These are phyloP conservation scores for Pulveroboletus sp. DNA, from an alignment of 768 basidiomycete genomes.

Conservation along the genomic window DNA sequence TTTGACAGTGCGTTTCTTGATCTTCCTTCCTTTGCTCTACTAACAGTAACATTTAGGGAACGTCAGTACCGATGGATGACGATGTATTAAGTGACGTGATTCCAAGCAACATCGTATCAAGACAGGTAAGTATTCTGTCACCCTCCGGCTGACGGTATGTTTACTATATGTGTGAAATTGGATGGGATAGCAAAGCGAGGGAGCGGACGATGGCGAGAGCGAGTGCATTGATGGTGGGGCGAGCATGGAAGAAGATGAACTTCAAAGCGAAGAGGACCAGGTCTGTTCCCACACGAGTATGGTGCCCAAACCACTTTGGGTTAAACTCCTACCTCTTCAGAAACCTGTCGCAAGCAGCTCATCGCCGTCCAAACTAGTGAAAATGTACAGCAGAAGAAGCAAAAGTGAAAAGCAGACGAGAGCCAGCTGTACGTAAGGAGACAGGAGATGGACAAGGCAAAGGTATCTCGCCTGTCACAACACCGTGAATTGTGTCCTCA, in stretches of 20 bases:
- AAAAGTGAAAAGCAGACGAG: constrained; percentile 63
- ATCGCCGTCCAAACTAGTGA: constrained; percentile 31
- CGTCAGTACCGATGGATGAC: constrained; percentile 43
- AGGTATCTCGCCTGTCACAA: constrained; percentile 39
- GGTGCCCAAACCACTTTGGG: constrained; percentile 1
- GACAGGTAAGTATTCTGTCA: constrained; percentile 52
- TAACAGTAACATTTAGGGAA: constrained; percentile 14
- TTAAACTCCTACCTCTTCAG: constrained; percentile 8
- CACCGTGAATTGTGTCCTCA: constrained; percentile 5
- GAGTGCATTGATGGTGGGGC: constrained; percentile 58
- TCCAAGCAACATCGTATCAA: constrained; percentile 86
- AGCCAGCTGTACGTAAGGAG: constrained; percentile 64
- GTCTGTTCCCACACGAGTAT: constrained; percentile 13
- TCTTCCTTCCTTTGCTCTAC: background rate
- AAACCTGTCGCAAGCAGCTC: constrained; percentile 19
- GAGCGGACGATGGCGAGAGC: constrained; percentile 64
- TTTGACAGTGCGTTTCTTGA: constrained; percentile 18
- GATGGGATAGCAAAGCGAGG: constrained; percentile 55
- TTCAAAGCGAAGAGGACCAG: constrained; percentile 48
- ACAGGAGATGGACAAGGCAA: constrained; percentile 84
- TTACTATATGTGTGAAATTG: constrained; percentile 4
- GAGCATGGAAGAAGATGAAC: constrained; percentile 57
- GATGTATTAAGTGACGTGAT: constrained; percentile 89
- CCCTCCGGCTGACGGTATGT: constrained; percentile 3
- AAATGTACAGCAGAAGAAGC: constrained; percentile 41